Percentiles rank a stretch among this genome's conserved stretches.
phyloP scores from a whole-genome alignment of 148 eudicot species.

The Rheum nobile region DNA sequence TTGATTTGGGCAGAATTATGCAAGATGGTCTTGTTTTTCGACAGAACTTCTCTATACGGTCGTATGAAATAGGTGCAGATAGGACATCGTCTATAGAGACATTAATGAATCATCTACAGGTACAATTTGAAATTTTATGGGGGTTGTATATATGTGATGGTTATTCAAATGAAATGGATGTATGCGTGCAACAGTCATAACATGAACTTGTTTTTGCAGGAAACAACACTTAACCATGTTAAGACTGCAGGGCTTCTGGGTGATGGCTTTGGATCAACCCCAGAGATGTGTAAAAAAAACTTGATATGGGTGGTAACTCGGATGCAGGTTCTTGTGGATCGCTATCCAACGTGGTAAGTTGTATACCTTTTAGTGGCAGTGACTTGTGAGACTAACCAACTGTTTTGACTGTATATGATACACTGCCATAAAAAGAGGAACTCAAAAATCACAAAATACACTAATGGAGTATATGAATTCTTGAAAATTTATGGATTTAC shows the following conservation, averaged over 20 bases:
- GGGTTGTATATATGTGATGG: background rate
- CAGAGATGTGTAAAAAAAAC: conserved; percentile 66
- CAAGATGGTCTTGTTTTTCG: conserved; percentile 80
- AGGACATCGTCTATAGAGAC: conserved; percentile 95
- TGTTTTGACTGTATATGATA: background rate
- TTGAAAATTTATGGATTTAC: background rate
- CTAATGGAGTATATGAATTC: background rate
- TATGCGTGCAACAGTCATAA: background rate
- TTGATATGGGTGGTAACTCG: conserved; percentile 80
- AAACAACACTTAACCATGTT: conserved; percentile 69
- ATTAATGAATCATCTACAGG: conserved; percentile 98
- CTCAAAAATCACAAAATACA: background rate
- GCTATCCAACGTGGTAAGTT: conserved; percentile 68
- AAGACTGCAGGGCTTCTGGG: conserved; percentile 70
- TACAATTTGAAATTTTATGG: conserved; percentile 9
- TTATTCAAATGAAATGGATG: background rate
- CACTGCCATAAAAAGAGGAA: background rate
- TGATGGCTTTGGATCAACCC: conserved; percentile 74
- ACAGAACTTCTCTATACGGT: conserved; percentile 85
- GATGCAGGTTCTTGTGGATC: conserved; percentile 59
- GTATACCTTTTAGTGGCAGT: background rate
- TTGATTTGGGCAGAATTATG: conserved; percentile 80
- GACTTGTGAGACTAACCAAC: background rate
- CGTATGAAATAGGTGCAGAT: conserved; percentile 98
- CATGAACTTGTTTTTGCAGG: conserved; percentile 33